Conservation (phyloP, 805 yeast genomes). For the Kazachstania viticola region DNA sequence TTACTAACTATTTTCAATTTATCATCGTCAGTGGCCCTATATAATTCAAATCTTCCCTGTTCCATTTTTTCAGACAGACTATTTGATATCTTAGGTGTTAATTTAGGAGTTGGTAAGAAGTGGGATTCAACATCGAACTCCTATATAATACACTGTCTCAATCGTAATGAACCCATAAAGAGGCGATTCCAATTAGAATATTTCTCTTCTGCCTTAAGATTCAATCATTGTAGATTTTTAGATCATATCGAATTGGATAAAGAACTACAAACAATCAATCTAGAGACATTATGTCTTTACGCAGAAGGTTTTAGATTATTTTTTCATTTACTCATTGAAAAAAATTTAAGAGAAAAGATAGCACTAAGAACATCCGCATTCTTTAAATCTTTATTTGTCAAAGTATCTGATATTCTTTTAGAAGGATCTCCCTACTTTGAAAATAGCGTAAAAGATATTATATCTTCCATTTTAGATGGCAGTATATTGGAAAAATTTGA, state of each 20-base stretch:
- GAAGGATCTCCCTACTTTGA: slow-evolving; percentile 12
- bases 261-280: slow-evolving; percentile 5
- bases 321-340: slow-evolving; percentile 13
- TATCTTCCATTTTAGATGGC: slow-evolving; percentile 13
- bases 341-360: slow-evolving; percentile 11
- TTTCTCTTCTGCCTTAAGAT: slow-evolving; percentile 15
- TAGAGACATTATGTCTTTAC: slow-evolving; percentile 18
- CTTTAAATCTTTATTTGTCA: slow-evolving; percentile 15
- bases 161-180: slow-evolving; percentile 11
- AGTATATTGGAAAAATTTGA: slow-evolving; percentile 6
- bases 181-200: slow-evolving; percentile 16
- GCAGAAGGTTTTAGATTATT: slow-evolving; percentile 26
- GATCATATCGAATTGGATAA: slow-evolving; percentile 13
- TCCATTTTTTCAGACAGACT: slow-evolving; percentile 6
- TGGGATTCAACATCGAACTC: slow-evolving; percentile 11
- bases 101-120: slow-evolving; percentile 9
- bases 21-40: slow-evolving; percentile 7
- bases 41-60: slow-evolving; percentile 5
- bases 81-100: slow-evolving; percentile 5
- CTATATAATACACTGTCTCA: slow-evolving; percentile 6
- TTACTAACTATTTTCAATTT: slow-evolving; percentile 7
- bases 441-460: slow-evolving; percentile 9
- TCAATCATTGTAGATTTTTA: slow-evolving; percentile 21
- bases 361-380: slow-evolving; percentile 11
- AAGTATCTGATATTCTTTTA: slow-evolving; percentile 12